These are phyloP conservation scores for Coprinopsis marcescibilis DNA, from an alignment of 768 basidiomycete genomes.

Conservation along the genomic window DNA sequence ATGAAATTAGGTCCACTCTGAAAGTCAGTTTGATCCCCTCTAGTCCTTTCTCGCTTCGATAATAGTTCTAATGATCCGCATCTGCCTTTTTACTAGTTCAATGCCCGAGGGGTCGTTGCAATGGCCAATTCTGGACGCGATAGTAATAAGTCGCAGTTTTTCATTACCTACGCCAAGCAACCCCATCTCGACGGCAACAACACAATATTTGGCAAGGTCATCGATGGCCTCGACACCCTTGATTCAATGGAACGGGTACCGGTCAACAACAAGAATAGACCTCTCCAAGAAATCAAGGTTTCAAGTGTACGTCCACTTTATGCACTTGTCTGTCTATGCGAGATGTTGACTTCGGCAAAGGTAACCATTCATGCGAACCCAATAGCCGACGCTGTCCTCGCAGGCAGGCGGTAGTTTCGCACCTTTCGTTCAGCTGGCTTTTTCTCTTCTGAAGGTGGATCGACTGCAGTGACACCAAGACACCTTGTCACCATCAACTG, in stretches of 20 bases:
- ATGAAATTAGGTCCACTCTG: slow-evolving; percentile 90
- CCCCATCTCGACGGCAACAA: slow-evolving; percentile 91
- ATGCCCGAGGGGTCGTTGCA: slow-evolving; percentile 88
- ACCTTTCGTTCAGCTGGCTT: slow-evolving; percentile 6
- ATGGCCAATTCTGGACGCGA: slow-evolving; percentile 98
- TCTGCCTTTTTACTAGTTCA: slow-evolving; percentile 68
- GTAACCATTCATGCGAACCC: slow-evolving; percentile 93
- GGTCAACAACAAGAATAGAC: slow-evolving; percentile 87
- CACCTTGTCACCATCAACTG: too few species aligned
- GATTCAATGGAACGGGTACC: slow-evolving; percentile 92
- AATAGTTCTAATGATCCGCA: slow-evolving; percentile 19
- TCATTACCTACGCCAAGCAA: slow-evolving; percentile 89
- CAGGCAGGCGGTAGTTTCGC: slow-evolving; percentile 24
- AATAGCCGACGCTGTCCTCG: slow-evolving; percentile 70
- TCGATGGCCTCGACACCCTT: slow-evolving; percentile 93
- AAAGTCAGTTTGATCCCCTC: slow-evolving; percentile 49
- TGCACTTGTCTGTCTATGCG: slow-evolving; percentile 7
- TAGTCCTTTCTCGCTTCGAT: slow-evolving; percentile 11
- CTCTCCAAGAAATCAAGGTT: slow-evolving; percentile 79
- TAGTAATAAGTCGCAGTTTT: slow-evolving; percentile 90
- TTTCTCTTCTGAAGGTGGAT: background rate
- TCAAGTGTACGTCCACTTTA: slow-evolving; percentile 50
- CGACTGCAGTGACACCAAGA: too few species aligned
- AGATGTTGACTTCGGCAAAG: slow-evolving; percentile 29
- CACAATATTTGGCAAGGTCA: slow-evolving; percentile 96